These are phyloP conservation scores for Cyclaneusma minus DNA, from an alignment of 2,329 filamentous ascomycete genomes.

Conservation along the genomic window DNA sequence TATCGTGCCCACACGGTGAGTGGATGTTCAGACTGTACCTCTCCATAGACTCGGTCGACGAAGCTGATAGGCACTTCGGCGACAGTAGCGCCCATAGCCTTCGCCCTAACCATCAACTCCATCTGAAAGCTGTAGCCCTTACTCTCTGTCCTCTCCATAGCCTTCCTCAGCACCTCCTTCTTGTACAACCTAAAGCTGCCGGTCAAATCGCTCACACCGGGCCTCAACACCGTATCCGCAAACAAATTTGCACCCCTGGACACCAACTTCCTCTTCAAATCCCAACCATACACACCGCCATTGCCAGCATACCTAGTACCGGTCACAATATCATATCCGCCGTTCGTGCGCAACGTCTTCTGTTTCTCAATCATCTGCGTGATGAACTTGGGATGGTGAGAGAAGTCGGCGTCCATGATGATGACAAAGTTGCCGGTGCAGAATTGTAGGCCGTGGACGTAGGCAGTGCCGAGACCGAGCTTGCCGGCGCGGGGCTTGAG, in stretches of 20 bases:
- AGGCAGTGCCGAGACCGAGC: constrained; percentile 90
- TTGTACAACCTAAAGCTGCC: constrained; percentile 93
- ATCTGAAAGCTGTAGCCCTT: constrained; percentile 99
- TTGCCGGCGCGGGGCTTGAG: constrained; percentile 87
- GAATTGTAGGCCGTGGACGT: constrained; percentile 87
- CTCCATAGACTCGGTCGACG: constrained; percentile 88
- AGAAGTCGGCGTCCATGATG: constrained; percentile 99
- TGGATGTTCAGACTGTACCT: too few relatives aligned
- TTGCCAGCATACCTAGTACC: constrained; percentile 85
- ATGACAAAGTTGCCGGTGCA: constrained; percentile 88
- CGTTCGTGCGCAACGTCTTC: constrained; percentile 30
- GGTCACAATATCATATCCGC: constrained; percentile 89
- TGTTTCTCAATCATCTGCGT: constrained; percentile 81
- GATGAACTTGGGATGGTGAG: constrained; percentile 98
- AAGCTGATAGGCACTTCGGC: constrained; percentile 94
- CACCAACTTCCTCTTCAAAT: constrained; percentile 77
- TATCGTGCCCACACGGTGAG: too few relatives aligned
- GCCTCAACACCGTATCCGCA: constrained; percentile 82
- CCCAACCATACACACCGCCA: constrained; percentile 91
- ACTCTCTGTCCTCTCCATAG: constrained; percentile 79
- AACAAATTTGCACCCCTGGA: constrained; percentile 85
- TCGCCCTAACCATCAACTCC: constrained; percentile 97
- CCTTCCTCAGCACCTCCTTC: constrained; percentile 74
- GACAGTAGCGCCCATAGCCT: constrained; percentile 87
- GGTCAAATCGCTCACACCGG: constrained; percentile 89